Conservation (phyloP, 305 asterid species). For the Striga hermonthica region DNA sequence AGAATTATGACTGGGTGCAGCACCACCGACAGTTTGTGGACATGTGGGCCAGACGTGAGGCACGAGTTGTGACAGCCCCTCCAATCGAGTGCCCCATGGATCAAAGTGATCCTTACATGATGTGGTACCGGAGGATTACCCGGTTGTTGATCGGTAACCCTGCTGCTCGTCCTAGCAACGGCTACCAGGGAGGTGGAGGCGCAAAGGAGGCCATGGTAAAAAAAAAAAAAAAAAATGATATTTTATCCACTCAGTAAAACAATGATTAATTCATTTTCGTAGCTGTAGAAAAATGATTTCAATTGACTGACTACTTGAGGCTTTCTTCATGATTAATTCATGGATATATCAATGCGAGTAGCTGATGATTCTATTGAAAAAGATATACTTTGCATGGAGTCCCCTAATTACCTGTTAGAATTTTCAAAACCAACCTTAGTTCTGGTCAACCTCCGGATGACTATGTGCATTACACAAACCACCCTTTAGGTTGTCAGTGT, state of each 20-base stretch:
- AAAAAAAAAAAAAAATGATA: neutral
- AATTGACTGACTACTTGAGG: constrained; percentile 12
- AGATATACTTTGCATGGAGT: neutral
- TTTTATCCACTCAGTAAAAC: no score
- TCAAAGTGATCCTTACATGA: constrained; percentile 59
- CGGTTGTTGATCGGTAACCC: constrained; percentile 78
- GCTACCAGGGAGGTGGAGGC: constrained; percentile 63
- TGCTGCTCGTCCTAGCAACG: constrained; percentile 56
- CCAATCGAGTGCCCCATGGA: constrained; percentile 41
- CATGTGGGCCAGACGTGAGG: constrained; percentile 63
- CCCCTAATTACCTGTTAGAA: neutral
- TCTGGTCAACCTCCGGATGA: neutral
- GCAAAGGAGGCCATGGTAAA: constrained; percentile 63
- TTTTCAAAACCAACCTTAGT: neutral
- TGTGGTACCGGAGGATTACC: constrained; percentile 68
- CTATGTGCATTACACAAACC: neutral
- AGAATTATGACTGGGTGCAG: constrained; percentile 62
- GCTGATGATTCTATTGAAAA: neutral
- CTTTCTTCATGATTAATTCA: constrained; percentile 10
- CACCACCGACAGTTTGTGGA: constrained; percentile 64
- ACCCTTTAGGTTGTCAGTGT: neutral
- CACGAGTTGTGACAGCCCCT: constrained; percentile 44
- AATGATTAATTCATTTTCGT: no score
- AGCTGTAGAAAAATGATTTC: neutral
- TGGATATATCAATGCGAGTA: neutral